Percentiles rank a stretch among this genome's conserved stretches.
phyloP scores from a whole-genome alignment of 345 rosid species.

The Linum lewisii region DNA sequence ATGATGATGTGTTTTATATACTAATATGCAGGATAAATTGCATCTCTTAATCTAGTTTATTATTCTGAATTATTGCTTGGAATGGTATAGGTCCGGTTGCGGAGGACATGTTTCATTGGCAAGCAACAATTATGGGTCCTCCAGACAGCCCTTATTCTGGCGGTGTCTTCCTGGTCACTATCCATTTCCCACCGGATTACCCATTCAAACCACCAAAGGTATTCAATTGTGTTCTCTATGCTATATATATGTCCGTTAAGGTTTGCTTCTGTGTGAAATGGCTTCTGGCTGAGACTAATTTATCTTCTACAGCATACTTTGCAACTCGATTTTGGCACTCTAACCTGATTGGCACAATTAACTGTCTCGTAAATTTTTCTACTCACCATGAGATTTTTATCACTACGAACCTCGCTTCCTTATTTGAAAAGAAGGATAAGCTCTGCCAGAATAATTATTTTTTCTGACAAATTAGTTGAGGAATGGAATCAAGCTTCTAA shows the following conservation, averaged over 20 bases:
- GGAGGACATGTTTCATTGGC: neutral
- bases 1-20: neutral
- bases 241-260: neutral
- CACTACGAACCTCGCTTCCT: too few relatives aligned
- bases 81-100: neutral
- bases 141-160: neutral
- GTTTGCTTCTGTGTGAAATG: neutral
- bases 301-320: neutral
- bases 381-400: too few relatives aligned
- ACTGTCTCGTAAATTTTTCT: too few relatives aligned
- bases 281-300: neutral
- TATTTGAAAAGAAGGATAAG: too few relatives aligned
- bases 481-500: too few relatives aligned
- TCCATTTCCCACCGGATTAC: neutral
- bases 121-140: neutral
- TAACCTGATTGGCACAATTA: too few relatives aligned
- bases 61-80: neutral
- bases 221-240: neutral
- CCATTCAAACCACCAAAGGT: neutral
- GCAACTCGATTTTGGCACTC: neutral
- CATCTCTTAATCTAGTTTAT: neutral
- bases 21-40: neutral
- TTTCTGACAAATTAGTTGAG: too few relatives aligned
- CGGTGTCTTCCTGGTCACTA: neutral
- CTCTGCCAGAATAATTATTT: too few relatives aligned